A percentile compares a stretch with the other conserved stretches of the same genome.
Conservation (phyloP, 2,329 filamentous ascomycete genomes). For the Fusarium musae region DNA sequence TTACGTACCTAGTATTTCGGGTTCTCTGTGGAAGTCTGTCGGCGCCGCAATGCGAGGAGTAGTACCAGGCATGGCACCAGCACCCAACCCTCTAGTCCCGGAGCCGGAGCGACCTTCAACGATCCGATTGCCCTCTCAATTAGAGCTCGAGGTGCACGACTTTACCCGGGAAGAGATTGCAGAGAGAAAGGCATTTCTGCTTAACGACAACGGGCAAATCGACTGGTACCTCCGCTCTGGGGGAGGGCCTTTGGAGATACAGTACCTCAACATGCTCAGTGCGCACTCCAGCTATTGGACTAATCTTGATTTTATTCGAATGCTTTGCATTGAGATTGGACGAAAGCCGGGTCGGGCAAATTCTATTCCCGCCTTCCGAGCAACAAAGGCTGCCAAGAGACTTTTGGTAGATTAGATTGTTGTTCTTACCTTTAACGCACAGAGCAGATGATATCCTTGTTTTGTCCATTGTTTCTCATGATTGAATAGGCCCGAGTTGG, state of each 20-base stretch:
- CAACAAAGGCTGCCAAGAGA: constrained; percentile 63
- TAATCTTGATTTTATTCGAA: constrained; percentile 85
- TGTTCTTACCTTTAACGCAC: neutral
- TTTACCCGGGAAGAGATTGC: constrained; percentile 93
- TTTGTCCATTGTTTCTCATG: neutral
- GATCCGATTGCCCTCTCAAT: constrained; percentile 66
- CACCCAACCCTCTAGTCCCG: constrained; percentile 45
- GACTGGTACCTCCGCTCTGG: constrained; percentile 89
- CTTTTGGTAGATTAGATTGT: constrained; percentile 36
- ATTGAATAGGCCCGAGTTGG: constrained; percentile 3
- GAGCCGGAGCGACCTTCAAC: constrained; percentile 53
- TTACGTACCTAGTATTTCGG: constrained; percentile 78
- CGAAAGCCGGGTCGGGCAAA: constrained; percentile 73
- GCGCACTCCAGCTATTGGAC: constrained; percentile 97
- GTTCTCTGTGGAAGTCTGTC: constrained; percentile 72
- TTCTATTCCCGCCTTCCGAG: constrained; percentile 68
- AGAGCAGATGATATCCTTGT: neutral
- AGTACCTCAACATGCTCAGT: constrained; percentile 96
- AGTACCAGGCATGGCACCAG: constrained; percentile 62
- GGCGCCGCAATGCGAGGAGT: constrained; percentile 71
- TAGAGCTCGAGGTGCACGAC: constrained; percentile 97
- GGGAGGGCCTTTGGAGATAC: constrained; percentile 88
- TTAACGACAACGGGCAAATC: constrained; percentile 97
- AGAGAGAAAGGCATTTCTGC: constrained; percentile 84
- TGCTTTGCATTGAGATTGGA: constrained; percentile 90